Base-by-base conservation (phyloP, 371 early-diverging fungal genomes). In the Mucor racemosus region DNA sequence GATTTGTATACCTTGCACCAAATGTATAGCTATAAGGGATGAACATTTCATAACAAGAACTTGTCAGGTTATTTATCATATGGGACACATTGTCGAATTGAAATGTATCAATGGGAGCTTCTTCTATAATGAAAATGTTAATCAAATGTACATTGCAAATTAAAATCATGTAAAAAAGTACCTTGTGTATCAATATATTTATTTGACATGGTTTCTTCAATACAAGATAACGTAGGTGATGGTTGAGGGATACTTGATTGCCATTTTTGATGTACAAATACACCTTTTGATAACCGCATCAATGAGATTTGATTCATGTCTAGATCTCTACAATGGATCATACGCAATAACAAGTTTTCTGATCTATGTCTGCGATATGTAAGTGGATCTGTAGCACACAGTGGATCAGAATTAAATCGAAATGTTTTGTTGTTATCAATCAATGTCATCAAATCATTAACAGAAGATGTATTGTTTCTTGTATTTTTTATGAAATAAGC, bases 11-110 rank as follows among this genome's bases (percentile, higher is more conserved):
- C 35, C 81, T 66, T 9, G 73, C 72, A 13, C 84, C 84, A 62
- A 84, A 75, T 57, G 81, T 84, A 40, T 84, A 84, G 59, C 80
- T 78, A 61, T 75, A 81, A 6, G 84, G 84, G 2, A 79, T 60
- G 58, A 77, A 79, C n/a, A 60, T 65, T 5, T 68, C 68, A n/a
- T 65, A 64, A n/a, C 58, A 67, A 14, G 62, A 41, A 15, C 19
- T 41, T 2, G 54, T 59, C n/a, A 60, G n/a, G 7, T 57, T 41
- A 13, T 58, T 48, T 7, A 7, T 41, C 31, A 41, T 58, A 19
- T 54, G 15, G 4, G 14, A 50, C 0, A 56, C 57, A 13, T 56
- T 35, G 42, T 60, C 58, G 46, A 59, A 68, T 15, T 71, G 63
- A 58, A 71, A 72, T 1, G 72, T 75, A 65, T 72, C 60, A 26